phyloP scores from a whole-genome alignment of 2,329 filamentous ascomycete genomes.

The Sphaceloma murrayae region DNA sequence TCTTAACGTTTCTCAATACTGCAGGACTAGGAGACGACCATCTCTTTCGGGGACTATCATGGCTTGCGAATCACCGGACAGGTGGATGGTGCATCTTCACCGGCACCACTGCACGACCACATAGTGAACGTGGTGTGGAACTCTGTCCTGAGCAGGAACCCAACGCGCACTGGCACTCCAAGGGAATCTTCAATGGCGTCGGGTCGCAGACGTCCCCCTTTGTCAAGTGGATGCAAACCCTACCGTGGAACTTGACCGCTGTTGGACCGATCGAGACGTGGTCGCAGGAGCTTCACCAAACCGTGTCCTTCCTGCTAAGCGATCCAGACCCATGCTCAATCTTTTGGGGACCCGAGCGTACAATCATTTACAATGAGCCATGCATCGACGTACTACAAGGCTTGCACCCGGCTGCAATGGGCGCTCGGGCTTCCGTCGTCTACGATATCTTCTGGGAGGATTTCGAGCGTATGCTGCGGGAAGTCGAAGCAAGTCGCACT shows the following conservation, averaged over 20 bases:
- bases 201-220: neutral
- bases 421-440: constrained; percentile 7
- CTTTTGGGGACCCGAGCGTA: constrained; percentile 8
- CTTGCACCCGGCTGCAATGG: constrained; percentile 14
- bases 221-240: neutral
- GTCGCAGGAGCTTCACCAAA: neutral
- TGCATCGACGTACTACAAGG: neutral
- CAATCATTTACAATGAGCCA: constrained; percentile 17
- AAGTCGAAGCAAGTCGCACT: constrained; percentile 12
- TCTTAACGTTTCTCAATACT: no score
- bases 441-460: constrained; percentile 14
- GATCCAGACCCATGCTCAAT: neutral
- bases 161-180: neutral
- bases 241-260: neutral
- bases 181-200: neutral
- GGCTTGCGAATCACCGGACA: no score
- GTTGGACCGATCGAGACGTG: neutral
- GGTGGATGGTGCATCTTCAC: no score
- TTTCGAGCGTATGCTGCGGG: constrained; percentile 15
- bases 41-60: no score
- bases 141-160: neutral
- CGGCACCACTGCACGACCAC: no score
- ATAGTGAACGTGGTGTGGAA: neutral
- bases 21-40: no score
- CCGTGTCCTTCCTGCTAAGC: neutral